Percentiles rank a stretch among this genome's conserved stretches.
phyloP scores from a whole-genome alignment of 352 stramenopile genomes.

The Phytophthora sp. region DNA sequence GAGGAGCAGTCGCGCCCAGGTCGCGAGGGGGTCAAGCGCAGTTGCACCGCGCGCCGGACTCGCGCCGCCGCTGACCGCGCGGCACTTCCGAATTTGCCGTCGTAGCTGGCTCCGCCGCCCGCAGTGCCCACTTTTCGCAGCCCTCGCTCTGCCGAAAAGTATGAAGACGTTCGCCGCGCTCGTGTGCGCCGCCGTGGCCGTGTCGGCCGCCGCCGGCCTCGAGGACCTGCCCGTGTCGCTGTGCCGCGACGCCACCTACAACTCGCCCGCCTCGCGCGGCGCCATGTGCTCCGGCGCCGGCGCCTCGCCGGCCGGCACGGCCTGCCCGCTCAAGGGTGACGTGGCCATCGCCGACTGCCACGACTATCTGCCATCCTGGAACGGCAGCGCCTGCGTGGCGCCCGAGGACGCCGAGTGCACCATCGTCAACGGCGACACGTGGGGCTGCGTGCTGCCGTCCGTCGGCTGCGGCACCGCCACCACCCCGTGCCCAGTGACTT shows the following conservation, averaged over 20 bases:
- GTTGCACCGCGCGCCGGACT: too few relatives aligned
- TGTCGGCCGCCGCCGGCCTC: slow-evolving; percentile 28
- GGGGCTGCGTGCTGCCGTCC: slow-evolving; percentile 41
- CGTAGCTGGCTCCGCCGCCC: slow-evolving; percentile 24
- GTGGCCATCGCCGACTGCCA: slow-evolving; percentile 40
- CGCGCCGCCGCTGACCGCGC: too few relatives aligned
- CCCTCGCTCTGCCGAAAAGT: slow-evolving; percentile 14
- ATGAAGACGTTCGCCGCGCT: slow-evolving; percentile 48
- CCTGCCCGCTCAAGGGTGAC: slow-evolving; percentile 40
- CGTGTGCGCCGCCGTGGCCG: slow-evolving; percentile 35
- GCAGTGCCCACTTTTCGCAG: slow-evolving; percentile 28
- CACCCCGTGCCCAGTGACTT: slow-evolving; percentile 20
- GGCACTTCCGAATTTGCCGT: slow-evolving; percentile 49
- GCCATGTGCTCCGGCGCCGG: slow-evolving; percentile 38
- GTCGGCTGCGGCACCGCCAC: slow-evolving; percentile 25
- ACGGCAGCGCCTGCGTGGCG: slow-evolving; percentile 40
- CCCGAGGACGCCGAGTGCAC: slow-evolving; percentile 49
- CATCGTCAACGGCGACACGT: slow-evolving; percentile 40
- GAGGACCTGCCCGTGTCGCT: slow-evolving; percentile 44
- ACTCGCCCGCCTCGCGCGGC: slow-evolving; percentile 30
- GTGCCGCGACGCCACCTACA: slow-evolving; percentile 53
- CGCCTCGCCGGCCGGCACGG: slow-evolving; percentile 25
- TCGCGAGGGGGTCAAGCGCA: slow-evolving; percentile 6
- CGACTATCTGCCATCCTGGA: slow-evolving; percentile 50
- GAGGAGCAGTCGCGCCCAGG: slow-evolving; percentile 21